phyloP scores from a whole-genome alignment of 371 early-diverging fungal genomes.

The Quaeritorhiza haematococci region DNA sequence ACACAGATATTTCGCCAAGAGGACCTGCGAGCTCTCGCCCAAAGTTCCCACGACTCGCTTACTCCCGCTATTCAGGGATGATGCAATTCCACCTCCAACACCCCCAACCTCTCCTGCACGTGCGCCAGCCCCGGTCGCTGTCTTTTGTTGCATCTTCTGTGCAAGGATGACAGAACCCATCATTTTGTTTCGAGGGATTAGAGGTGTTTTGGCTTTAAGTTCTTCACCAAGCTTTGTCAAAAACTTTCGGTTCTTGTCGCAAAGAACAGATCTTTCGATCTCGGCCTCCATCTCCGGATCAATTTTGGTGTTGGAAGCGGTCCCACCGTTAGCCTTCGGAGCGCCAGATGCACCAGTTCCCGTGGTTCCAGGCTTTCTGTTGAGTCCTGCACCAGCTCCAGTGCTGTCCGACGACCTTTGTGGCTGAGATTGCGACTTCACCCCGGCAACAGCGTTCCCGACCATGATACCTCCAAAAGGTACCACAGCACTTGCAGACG shows the following conservation, averaged over 20 bases:
- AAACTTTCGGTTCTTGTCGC: constrained; percentile 22
- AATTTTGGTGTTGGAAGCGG: background rate
- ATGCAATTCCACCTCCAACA: too few species aligned
- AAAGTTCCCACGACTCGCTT: constrained; percentile 17
- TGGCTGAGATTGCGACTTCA: too few species aligned
- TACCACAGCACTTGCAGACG: too few species aligned
- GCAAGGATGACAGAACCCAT: constrained; percentile 33
- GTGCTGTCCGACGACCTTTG: too few species aligned
- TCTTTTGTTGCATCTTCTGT: constrained; percentile 24
- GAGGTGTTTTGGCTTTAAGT: constrained; percentile 7
- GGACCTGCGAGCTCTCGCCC: constrained; percentile 28
- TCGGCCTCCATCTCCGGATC: constrained; percentile 29
- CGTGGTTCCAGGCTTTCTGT: too few species aligned
- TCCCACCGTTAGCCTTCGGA: too few species aligned
- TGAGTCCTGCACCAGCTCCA: too few species aligned
- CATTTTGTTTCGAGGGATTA: constrained; percentile 19
- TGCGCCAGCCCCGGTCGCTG: constrained; percentile 16
- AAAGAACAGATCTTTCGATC: constrained; percentile 26
- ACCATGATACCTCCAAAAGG: too few species aligned
- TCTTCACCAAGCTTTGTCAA: constrained; percentile 26
- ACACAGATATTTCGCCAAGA: constrained; percentile 31
- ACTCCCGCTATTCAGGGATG: too few species aligned
- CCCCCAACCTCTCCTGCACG: too few species aligned
- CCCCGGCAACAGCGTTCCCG: too few species aligned
- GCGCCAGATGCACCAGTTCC: too few species aligned